Evolutionary conservation across 2,329 filamentous ascomycete species (phyloP), one percentile per base, ranked within the genome.

Genomic region (Fusarium virguliforme): DNA sequence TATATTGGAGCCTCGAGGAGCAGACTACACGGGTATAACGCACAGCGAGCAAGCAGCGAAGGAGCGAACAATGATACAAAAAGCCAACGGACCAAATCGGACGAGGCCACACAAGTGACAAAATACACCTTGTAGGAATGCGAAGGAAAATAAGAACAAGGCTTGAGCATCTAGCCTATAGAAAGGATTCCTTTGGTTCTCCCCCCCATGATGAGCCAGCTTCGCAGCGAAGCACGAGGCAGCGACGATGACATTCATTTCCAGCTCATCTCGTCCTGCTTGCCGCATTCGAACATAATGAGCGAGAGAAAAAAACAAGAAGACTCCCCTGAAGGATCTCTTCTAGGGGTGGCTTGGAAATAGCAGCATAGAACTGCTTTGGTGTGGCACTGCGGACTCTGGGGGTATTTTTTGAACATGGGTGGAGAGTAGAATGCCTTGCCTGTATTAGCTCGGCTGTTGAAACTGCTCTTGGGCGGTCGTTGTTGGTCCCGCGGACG

Each of bases 221-320:
- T 48, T 48, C 43, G 26, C 24, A 4, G 15, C 50, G 50, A 30
- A 34, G 28, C 62, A 55, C 53, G 62, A 34, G 56, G 64, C 46
- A 72, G 65, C 65, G 68, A 71, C 68, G 65, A 46, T 51, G n/a
- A 8, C 48, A 22, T 38, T 28, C 55, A 35, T 58, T 22, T 15
- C 22, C 15, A 22, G n/a, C 30, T 26, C 46, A 58, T 61, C 64
- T 69, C 51, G 57, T 60, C 40, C 24, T 51, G 57, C 53, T 65
- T 59, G 53, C 53, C 60, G 56, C 40, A 65, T 51, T 50, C 24
- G 26, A 8, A n/a, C 8, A 8, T 9, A 8, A 24, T 48, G 24
- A 24, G 13, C 7, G 18, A 18, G 18, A 18, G 18, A 18, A 18
- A 46, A 46, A 46, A n/a, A 41, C 40, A 43, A 18, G 18, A 18